Percentiles rank a stretch among this genome's conserved stretches.
phyloP scores from a whole-genome alignment of 176 grass and related monocot species.

The Oryza australiensis region DNA sequence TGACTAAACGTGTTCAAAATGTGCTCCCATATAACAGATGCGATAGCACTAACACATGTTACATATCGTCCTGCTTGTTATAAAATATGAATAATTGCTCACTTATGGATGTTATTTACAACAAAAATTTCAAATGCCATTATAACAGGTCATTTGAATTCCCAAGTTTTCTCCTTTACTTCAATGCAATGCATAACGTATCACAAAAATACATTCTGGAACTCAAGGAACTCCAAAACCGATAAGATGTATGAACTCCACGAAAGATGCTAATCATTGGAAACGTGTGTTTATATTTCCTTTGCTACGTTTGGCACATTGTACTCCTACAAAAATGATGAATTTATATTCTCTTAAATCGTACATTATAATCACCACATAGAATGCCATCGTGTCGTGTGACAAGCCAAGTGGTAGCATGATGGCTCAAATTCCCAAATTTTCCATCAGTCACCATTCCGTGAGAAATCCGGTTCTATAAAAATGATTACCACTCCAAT shows the following conservation, averaged over 20 bases:
- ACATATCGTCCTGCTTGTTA: background rate
- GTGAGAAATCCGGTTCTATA: background rate
- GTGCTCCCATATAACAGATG: background rate
- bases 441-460: background rate
- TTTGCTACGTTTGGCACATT: background rate
- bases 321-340: background rate
- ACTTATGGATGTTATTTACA: background rate
- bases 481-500: background rate
- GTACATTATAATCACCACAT: background rate
- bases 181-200: background rate
- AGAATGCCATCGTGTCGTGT: background rate
- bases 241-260: conserved; percentile 1
- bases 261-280: background rate
- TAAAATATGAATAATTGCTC: background rate
- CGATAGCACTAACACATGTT: background rate
- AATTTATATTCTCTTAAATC: background rate
- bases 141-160: background rate
- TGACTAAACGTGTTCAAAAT: background rate
- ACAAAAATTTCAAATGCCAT: background rate
- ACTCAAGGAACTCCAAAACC: background rate
- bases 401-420: background rate
- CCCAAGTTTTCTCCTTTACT: background rate
- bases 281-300: background rate
- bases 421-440: background rate
- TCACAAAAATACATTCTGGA: background rate